Conservation (phyloP, 2,329 filamentous ascomycete species). For the Diaporthe australafricana region DNA sequence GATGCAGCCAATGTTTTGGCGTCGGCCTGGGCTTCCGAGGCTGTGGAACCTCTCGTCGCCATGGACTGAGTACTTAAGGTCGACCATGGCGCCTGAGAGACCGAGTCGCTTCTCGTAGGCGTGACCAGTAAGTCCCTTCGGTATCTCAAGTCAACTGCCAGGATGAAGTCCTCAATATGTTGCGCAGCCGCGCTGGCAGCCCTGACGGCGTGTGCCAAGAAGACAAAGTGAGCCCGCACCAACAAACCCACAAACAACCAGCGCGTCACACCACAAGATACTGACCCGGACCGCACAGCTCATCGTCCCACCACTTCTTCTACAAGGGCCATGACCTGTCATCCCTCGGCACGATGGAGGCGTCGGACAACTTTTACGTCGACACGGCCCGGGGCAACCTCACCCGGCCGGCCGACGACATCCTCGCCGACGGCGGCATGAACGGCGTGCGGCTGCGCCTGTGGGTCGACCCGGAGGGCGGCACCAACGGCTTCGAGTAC, state of each 20-base stretch:
- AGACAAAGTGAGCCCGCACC: not conserved
- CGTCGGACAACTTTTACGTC: conserved; percentile 16
- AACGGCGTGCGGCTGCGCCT: conserved; percentile 46
- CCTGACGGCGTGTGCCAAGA: conserved; percentile 14
- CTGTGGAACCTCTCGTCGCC: not conserved
- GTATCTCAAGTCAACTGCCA: not conserved
- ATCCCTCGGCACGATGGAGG: conserved; percentile 26
- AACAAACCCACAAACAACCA: not conserved
- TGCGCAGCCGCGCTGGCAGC: conserved; percentile 14
- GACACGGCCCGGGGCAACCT: conserved; percentile 25
- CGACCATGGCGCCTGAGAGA: not conserved
- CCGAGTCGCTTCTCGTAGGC: too few species aligned
- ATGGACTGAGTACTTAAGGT: not conserved
- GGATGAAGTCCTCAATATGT: conserved; percentile 1
- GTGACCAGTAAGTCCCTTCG: not conserved
- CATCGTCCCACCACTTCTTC: conserved; percentile 4
- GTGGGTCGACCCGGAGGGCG: conserved; percentile 76
- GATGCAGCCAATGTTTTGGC: not conserved
- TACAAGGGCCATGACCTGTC: conserved; percentile 32
- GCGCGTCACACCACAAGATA: not conserved
- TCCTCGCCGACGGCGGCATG: conserved; percentile 30
- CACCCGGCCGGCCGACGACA: conserved; percentile 28
- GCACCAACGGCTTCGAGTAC: conserved; percentile 76
- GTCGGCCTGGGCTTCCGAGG: conserved; percentile 7
- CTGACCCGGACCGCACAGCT: not conserved